Base-by-base conservation (phyloP, 257 asterid genomes). In the Henckelia pumila region DNA sequence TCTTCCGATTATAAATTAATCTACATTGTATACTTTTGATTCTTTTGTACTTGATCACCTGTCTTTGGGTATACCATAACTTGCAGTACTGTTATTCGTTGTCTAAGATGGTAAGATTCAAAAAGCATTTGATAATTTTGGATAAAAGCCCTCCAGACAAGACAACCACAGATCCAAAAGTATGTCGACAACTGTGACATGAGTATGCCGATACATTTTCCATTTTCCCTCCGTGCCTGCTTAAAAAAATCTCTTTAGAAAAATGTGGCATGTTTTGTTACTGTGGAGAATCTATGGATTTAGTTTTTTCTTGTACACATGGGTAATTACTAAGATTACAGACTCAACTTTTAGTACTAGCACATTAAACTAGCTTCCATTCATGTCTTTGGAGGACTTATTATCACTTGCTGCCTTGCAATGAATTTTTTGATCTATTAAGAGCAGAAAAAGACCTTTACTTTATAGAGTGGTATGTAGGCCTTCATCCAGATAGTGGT, bases 101-200 rank as follows among this genome's bases (percentile, higher is more conserved):
- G 53, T 33, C 37, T 68, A 35, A 65, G 61, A 71, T 67, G 55
- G 29, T 56, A 33, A 32, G 33, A 40, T 55, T 47, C 55, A n/a
- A 19, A 61, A 40, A 52, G 37, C 8, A 26, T 26, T 21, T 44
- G 24, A 58, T 21, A 30, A 17, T 49, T 64, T 40, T 4, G 16
- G 56, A 58, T 56, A 29, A 68, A 62, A 56, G 23, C 23, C 64
- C 56, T 30, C 53, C 67, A 53, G 13, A 49, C 19, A 17, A 59
- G 62, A 64, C 29, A 62, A 5, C 26, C 7, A 64, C 60, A 61
- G 32, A 30, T 70, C 69, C 71, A 63, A 60, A 57, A 24, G 23
- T 44, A 64, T 22, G 16, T 47, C 9, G 33, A 58, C 65, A 57
- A 44, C 20, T 59, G 8, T 56, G 16, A 35, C 16, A 35, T 35